Conservation (phyloP, 2,329 filamentous ascomycete genomes). For the Aspergillus sp. region DNA sequence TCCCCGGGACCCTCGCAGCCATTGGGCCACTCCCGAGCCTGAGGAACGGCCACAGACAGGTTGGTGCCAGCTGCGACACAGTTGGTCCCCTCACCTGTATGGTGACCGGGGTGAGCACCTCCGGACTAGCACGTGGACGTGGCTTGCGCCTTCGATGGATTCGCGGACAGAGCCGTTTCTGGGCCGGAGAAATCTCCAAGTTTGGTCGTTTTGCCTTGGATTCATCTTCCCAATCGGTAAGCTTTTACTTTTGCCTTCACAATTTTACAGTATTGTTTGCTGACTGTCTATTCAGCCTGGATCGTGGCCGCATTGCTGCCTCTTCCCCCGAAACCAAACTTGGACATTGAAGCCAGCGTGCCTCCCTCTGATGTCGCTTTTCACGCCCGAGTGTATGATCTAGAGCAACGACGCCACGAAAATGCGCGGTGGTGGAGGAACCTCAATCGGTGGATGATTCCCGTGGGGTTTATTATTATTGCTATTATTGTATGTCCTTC, state of each 20-base stretch:
- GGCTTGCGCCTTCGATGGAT: constrained; percentile 64
- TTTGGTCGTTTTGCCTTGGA: constrained; percentile 65
- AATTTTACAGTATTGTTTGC: neutral
- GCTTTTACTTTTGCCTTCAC: constrained; percentile 17
- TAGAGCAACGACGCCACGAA: constrained; percentile 44
- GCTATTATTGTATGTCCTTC: constrained; percentile 44
- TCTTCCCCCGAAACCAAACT: constrained; percentile 51
- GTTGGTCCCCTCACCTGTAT: constrained; percentile 67
- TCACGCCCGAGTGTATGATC: constrained; percentile 35
- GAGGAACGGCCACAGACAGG: constrained; percentile 21
- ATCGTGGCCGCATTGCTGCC: constrained; percentile 69
- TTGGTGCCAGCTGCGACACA: constrained; percentile 43
- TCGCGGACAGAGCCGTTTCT: constrained; percentile 56
- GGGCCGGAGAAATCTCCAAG: constrained; percentile 63
- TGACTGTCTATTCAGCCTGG: constrained; percentile 51
- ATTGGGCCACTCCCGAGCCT: constrained; percentile 32
- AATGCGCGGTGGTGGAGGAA: constrained; percentile 59
- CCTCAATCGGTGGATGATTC: constrained; percentile 54
- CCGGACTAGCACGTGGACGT: constrained; percentile 58
- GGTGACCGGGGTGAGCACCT: constrained; percentile 47
- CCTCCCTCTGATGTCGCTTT: constrained; percentile 37
- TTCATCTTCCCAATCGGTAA: constrained; percentile 68
- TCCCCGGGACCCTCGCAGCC: constrained; percentile 35
- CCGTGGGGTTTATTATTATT: constrained; percentile 49
- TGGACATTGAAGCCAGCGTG: constrained; percentile 41